Base-by-base conservation (phyloP, 139 green algal genomes). In the Asterochloris erici region DNA sequence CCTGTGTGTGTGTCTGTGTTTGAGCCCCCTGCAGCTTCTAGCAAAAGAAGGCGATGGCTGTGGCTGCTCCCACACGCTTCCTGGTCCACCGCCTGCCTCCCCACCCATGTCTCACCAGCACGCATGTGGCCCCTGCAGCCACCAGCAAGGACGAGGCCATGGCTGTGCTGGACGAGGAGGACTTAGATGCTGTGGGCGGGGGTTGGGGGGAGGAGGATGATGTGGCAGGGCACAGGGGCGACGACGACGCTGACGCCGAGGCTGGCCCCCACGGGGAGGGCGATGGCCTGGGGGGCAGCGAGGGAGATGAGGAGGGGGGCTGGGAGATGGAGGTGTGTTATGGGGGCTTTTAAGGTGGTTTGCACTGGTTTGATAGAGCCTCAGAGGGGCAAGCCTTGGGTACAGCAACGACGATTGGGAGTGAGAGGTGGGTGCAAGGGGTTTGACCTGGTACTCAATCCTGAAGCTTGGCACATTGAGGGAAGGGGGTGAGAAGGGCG, bases 261-360 rank as follows among this genome's bases (percentile, higher is more conserved):
- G 86, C 78, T 1, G 87, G 79, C 14, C 76, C 38, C 24, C 76
- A n/a, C 16, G 85, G 75, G 28, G 87, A 82, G 69, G 90, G 90
- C n/a, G 89, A 26, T 28, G 93, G 85, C 63, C 91, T 82, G 63
- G 90, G 87, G 38, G 93, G 86, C 64, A 91, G 83, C 61, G 91
- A 88, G 47, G 90, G 82, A n/a, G 93, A 92, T 66, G 89, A 85
- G 23, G 92, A 95, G 77, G 93, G 89, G 63, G 96, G 96, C 66
- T 99, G 97, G 97, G 97, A 98, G 66, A 98, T 99, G 94, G 96
- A 98, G 76, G 90, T 94, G 28, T 74, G 87, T 26, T 10, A 4
- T 82, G 38, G 38, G 2, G 38, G 38, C 38, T 2, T n/a, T 2
- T 6, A 26, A 24, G 21, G 17, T 71, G 66, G 66, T 71, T 71